Conservation (phyloP, 495 filamentous ascomycete species). For the Parachaetomium inaequale region DNA sequence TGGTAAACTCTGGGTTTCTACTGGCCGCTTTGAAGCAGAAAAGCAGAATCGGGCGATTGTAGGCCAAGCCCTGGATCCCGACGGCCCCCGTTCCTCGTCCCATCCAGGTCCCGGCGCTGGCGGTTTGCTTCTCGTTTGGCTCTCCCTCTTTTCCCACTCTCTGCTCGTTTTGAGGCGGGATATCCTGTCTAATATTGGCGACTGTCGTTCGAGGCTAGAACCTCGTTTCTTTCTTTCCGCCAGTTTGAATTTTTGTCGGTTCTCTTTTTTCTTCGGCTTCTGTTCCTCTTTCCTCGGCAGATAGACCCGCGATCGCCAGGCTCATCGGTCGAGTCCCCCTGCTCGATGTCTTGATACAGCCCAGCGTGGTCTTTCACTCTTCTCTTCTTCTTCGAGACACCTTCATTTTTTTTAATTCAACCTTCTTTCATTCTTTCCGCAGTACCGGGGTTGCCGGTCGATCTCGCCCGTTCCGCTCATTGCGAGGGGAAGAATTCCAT, state of each 20-base stretch:
- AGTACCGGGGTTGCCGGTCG: conserved; percentile 35
- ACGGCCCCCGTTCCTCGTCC: not conserved
- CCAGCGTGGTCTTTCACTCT: conserved; percentile 23
- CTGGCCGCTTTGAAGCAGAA: conserved; percentile 1
- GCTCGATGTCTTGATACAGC: conserved; percentile 19
- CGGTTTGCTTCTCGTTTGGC: conserved; percentile 1
- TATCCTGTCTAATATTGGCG: conserved; percentile 17
- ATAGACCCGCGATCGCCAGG: not conserved
- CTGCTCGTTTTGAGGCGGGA: conserved; percentile 8
- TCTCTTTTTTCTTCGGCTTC: conserved; percentile 13
- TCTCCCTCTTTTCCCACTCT: conserved; percentile 4
- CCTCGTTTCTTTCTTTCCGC: conserved; percentile 9
- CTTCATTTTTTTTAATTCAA: conserved; percentile 2
- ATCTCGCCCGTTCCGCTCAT: conserved; percentile 29
- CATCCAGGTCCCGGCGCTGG: not conserved
- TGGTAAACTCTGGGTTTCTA: conserved; percentile 8
- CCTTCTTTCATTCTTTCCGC: conserved; percentile 17
- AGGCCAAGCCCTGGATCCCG: not conserved
- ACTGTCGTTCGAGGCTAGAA: conserved; percentile 13
- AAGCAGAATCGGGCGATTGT: conserved; percentile 5
- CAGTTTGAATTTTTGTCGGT: conserved; percentile 14
- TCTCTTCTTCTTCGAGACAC: conserved; percentile 22
- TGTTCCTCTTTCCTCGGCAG: conserved; percentile 5
- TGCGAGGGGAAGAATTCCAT: not conserved
- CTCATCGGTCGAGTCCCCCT: not conserved